Evolutionary conservation across 2,329 filamentous ascomycete species (phyloP).

Genomic region (Talaromyces islandicus): DNA sequence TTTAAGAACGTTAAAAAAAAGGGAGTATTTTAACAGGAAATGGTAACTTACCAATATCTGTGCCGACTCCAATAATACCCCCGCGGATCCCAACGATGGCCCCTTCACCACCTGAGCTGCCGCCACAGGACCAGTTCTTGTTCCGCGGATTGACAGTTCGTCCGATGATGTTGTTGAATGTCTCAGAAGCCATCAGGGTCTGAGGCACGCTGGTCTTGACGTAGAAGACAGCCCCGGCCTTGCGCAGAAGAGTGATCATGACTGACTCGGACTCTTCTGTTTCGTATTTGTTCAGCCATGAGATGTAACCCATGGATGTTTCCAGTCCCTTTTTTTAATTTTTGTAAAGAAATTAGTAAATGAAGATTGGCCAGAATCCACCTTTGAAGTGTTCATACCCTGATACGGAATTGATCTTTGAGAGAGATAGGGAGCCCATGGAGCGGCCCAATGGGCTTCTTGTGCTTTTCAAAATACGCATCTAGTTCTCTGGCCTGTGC

Average conservation of each 20-base stretch:
- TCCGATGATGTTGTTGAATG: conserved; percentile 38
- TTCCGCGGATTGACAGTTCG: conserved; percentile 37
- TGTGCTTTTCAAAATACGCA: conserved; percentile 15
- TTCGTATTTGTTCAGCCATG: conserved; percentile 9
- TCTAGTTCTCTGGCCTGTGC: conserved; percentile 16
- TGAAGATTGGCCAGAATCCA: no score
- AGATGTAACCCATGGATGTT: conserved; percentile 43
- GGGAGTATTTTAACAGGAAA: neutral
- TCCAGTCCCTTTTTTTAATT: conserved; percentile 36
- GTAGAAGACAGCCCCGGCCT: conserved; percentile 50
- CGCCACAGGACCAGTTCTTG: conserved; percentile 26
- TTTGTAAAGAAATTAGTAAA: neutral
- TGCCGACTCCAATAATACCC: conserved; percentile 57
- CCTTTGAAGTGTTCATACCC: no score
- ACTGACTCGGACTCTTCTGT: conserved; percentile 13
- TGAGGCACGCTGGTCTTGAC: conserved; percentile 52
- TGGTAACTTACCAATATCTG: conserved; percentile 53
- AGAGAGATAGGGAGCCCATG: conserved; percentile 49
- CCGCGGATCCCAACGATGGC: conserved; percentile 57
- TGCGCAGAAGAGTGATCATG: conserved; percentile 33
- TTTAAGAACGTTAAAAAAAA: neutral
- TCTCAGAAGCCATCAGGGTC: conserved; percentile 46
- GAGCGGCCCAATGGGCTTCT: conserved; percentile 39
- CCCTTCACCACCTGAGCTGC: conserved; percentile 47
- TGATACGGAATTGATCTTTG: conserved; percentile 56